Evolutionary conservation across 441 rosid species (phyloP), one percentile per base, ranked within the genome.

Genomic region (Syzygium malaccense): DNA sequence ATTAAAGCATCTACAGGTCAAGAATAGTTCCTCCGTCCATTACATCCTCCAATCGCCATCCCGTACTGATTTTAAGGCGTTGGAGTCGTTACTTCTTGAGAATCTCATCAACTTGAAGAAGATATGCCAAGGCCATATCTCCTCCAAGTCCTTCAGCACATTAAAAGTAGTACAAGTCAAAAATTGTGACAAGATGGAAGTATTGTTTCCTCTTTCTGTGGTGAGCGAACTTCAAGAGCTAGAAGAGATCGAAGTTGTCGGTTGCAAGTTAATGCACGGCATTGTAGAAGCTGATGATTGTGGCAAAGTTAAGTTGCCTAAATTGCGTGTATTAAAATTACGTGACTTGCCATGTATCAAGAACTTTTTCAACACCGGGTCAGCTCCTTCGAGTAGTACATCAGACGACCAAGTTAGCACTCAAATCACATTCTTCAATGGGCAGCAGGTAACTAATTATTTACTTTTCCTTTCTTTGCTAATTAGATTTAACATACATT

Each of bases 61-160:
- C 33, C 19, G 1, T n/a, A 4, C 20, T 0, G 0, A 2, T n/a
- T 62, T 6, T 62, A 3, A 62, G 20, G 4, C 33, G 4, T 62
- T 62, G 19, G 71, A 62, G 71, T 2, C 17, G 4, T n/a, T n/a
- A 14, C 4, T 14, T n/a, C 19, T 62, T 2, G 0, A 62, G 1
- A 1, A n/a, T 14, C 37, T 62, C 5, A 3, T 8, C 23, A 64
- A 17, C 41, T 64, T 62, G 37, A 37, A n/a, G 71, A n/a, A n/a
- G 71, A n/a, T 62, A 62, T 14, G 10, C 71, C 2, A 1, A 20
- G 15, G 15, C 2, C 2, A 62, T 14, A 14, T 62, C 37, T 62
- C 71, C 33, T 0, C 8, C 20, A 4, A 26, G 30, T 28, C 64
- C 3, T 58, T 58, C 3, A 2, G 3, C 1, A 12, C 14, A 5